These are phyloP conservation scores for Trichoderma erinaceum DNA, from an alignment of 495 filamentous ascomycete genomes.

Conservation along the genomic window DNA sequence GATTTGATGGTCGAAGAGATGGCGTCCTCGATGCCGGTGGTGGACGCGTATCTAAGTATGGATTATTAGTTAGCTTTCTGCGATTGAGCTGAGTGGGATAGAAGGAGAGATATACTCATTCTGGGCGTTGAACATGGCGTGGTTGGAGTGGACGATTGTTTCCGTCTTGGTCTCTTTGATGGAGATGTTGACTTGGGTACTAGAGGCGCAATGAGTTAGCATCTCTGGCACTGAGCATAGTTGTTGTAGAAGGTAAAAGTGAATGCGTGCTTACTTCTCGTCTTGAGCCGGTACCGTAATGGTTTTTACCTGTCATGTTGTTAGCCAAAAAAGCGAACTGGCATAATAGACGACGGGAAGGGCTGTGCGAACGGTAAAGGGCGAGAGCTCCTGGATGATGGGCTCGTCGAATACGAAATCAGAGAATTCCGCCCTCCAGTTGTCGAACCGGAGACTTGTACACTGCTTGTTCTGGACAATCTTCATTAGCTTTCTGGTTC, in stretches of 20 bases:
- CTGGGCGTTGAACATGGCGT: constrained; percentile 4
- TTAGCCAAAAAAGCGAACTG: background rate
- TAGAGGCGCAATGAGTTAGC: background rate
- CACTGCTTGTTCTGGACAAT: constrained; percentile 1
- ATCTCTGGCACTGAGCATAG: background rate
- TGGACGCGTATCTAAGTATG: background rate
- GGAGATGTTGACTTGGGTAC: constrained; percentile 12
- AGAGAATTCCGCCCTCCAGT: constrained; percentile 3
- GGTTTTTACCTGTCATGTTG: background rate
- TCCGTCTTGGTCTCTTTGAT: constrained; percentile 11
- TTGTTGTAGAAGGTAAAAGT: background rate
- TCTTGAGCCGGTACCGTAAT: constrained; percentile 2
- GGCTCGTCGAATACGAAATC: constrained; percentile 11
- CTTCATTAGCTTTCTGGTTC: background rate
- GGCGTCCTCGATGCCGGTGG: background rate
- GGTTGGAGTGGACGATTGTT: constrained; percentile 5
- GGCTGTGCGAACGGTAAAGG: background rate
- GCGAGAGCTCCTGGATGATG: constrained; percentile 7
- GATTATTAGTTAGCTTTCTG: background rate
- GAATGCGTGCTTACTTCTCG: background rate
- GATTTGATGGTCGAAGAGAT: background rate
- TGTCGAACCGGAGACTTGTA: constrained; percentile 10
- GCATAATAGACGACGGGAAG: background rate
- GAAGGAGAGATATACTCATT: background rate
- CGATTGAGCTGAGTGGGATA: background rate